These are phyloP conservation scores for Peronospora belbahrii DNA, from an alignment of 352 stramenopile species.

Conservation along the genomic window DNA sequence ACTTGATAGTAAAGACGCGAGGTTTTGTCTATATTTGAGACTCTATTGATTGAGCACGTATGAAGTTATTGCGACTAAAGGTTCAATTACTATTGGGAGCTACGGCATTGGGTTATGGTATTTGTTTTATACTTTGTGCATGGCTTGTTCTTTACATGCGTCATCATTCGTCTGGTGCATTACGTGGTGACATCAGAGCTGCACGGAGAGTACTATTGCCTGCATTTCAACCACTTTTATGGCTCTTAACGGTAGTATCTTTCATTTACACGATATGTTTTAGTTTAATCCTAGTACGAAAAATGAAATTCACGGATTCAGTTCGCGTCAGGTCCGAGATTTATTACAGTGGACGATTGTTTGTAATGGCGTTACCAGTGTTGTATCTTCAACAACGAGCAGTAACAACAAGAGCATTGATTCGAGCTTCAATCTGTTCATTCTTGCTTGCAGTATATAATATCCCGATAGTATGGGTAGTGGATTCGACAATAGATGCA, in stretches of 20 bases:
- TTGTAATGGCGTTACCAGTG: slow-evolving; percentile 54
- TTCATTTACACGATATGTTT: slow-evolving; percentile 30
- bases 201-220: slow-evolving; percentile 60
- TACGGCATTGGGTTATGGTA: slow-evolving; percentile 33
- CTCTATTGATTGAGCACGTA: too few species aligned
- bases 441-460: slow-evolving; percentile 47
- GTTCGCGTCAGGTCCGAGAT: slow-evolving; percentile 26
- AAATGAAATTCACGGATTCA: slow-evolving; percentile 1
- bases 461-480: slow-evolving; percentile 41
- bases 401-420: slow-evolving; percentile 43
- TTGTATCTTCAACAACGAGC: slow-evolving; percentile 60
- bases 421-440: slow-evolving; percentile 32
- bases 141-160: slow-evolving; percentile 48
- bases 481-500: slow-evolving; percentile 4
- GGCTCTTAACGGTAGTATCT: slow-evolving; percentile 31
- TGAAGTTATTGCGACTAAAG: slow-evolving; percentile 14
- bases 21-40: too few species aligned
- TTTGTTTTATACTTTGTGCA: slow-evolving; percentile 36
- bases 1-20: too few species aligned
- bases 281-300: slow-evolving; percentile 12
- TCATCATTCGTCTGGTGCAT: slow-evolving; percentile 38
- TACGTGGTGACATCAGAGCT: slow-evolving; percentile 39
- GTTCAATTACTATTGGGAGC: slow-evolving; percentile 26
- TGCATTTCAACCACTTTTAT: slow-evolving; percentile 63
- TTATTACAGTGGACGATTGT: slow-evolving; percentile 49